Base-by-base conservation (phyloP, 345 rosid genomes). In the Euphorbia lathyris region DNA sequence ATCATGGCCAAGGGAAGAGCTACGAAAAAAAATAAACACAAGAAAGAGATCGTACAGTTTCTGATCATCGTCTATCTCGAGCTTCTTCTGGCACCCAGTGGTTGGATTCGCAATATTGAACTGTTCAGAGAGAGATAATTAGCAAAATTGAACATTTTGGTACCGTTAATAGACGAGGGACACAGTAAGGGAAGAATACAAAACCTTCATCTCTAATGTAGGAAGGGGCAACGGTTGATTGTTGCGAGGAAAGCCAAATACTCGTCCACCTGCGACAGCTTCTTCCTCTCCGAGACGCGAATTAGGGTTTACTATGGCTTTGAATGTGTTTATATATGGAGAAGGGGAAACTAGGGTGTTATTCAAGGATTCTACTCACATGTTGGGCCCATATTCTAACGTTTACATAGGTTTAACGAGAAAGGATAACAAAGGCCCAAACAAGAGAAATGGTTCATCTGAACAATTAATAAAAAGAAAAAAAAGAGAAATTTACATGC, bases 31-130 rank as follows among this genome's bases (percentile, higher is more conserved):
- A 42, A 42, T 12, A 42, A 42, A 42, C 27, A 53, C 20, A 56
- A 22, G 11, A 25, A 25, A 56, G 32, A 23, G 32, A 56, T 56
- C 63, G 8, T 74, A 74, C 77, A 74, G 72, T 61, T 74, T 74
- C 76, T 73, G 72, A 66, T 73, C 76, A 66, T 73, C 76, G 59
- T 73, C 76, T 17, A 73, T 73, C 57, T 73, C 76, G 29, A 73
- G 76, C 61, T 73, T 73, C 71, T 73, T 73, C 67, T 73, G 76
- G 71, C 76, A 73, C 11, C 72, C 72, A 60, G 76, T 73, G 22
- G 76, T 73, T 14, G 76, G 76, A 36, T 73, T 73, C 50, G 76
- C 76, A 26, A 73, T 73, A 52, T 73, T 73, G 66, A 73, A 73
- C 76, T 66, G 67, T 65, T 13, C 50, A 53, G 1, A 20, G 27